Evolutionary conservation across 805 yeast species (phyloP).

Genomic region (Kluyveromyces siamensis): DNA sequence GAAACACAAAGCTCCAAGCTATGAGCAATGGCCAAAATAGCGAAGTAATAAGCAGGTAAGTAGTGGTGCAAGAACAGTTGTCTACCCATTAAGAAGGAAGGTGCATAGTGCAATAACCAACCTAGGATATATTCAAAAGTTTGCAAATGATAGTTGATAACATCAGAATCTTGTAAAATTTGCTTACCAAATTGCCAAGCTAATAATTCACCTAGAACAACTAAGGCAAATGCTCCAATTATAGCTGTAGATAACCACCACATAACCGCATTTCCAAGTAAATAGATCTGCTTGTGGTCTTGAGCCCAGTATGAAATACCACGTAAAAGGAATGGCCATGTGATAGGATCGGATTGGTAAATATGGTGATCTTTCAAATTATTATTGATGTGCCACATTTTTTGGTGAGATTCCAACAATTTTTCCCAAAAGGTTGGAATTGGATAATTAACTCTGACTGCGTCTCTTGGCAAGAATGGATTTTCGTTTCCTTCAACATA

Average conservation of each 20-base stretch:
- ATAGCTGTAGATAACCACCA: conserved; percentile 66
- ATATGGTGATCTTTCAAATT: conserved; percentile 61
- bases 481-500: conserved; percentile 64
- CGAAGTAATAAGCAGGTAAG: conserved; percentile 86
- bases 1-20: conserved; percentile 44
- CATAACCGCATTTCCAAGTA: conserved; percentile 68
- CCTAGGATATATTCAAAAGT: conserved; percentile 56
- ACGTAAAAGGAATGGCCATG: conserved; percentile 68
- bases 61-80: conserved; percentile 92
- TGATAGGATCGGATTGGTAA: conserved; percentile 61
- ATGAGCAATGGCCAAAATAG: conserved; percentile 68
- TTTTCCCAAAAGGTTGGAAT: conserved; percentile 47
- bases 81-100: conserved; percentile 83
- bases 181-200: conserved; percentile 59
- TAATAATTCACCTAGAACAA: conserved; percentile 35
- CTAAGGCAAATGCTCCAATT: conserved; percentile 41
- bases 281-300: conserved; percentile 52
- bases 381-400: conserved; percentile 71
- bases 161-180: conserved; percentile 41
- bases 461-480: conserved; percentile 33
- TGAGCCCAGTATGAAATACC: conserved; percentile 78
- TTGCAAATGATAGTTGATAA: conserved; percentile 58
- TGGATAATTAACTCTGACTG: conserved; percentile 46
- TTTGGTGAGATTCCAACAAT: conserved; percentile 53
- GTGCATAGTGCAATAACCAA: conserved; percentile 62